Evolutionary conservation across 208 protist genomes (phyloP).

Genomic region (Zelonia costaricensis): DNA sequence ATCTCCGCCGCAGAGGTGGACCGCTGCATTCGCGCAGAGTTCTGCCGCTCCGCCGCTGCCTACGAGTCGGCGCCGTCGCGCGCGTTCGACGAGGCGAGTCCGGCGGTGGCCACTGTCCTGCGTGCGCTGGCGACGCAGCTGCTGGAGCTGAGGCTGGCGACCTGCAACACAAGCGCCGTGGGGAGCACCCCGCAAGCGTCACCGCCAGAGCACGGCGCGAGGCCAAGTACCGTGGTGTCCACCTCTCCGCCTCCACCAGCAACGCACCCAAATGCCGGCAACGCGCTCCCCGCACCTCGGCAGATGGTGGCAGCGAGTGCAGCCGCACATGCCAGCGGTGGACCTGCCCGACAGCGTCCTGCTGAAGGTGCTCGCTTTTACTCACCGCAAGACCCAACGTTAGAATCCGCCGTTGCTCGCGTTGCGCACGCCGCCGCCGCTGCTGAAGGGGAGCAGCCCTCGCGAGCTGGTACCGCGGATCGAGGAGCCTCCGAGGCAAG

Average conservation of each 20-base stretch:
- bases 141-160: constrained; percentile 22
- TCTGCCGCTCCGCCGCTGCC: not conserved
- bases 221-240: too few species aligned
- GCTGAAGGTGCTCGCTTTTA: too few species aligned
- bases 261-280: too few species aligned
- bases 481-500: constrained; percentile 7
- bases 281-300: too few species aligned
- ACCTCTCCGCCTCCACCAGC: too few species aligned
- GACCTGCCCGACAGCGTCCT: too few species aligned
- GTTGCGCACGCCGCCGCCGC: too few species aligned
- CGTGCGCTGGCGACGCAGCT: constrained; percentile 48
- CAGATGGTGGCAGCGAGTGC: too few species aligned
- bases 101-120: constrained; percentile 30
- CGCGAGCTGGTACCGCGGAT: not conserved
- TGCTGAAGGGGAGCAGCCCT: not conserved
- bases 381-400: too few species aligned
- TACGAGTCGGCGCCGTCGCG: not conserved
- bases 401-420: too few species aligned
- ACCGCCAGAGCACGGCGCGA: not conserved
- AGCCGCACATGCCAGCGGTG: too few species aligned
- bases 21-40: constrained; percentile 7
- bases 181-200: not conserved
- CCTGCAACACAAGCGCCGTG: too few species aligned
- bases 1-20: constrained; percentile 23
- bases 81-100: constrained; percentile 30